phyloP scores from a whole-genome alignment of 306 rosid genomes.

The Spatholobus suberectus region DNA sequence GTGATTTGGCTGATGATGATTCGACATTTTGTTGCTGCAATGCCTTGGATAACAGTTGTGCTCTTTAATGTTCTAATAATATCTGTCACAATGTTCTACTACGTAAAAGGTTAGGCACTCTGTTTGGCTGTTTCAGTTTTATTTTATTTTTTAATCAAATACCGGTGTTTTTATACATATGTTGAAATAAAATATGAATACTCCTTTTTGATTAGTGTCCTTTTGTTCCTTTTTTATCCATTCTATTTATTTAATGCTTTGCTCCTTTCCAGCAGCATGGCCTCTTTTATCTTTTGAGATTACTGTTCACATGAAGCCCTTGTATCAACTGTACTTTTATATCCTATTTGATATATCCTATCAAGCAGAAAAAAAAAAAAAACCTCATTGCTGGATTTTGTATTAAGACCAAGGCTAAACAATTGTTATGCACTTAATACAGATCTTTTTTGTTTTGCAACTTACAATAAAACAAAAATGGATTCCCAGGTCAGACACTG shows the following conservation, averaged over 20 bases:
- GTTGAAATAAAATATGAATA: not conserved
- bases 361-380: not conserved
- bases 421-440: not conserved
- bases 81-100: conserved; percentile 85
- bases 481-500: not conserved
- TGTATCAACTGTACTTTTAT: conserved; percentile 14
- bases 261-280: not conserved
- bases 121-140: conserved; percentile 18
- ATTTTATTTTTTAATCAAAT: conserved; percentile 22
- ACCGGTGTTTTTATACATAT: not conserved
- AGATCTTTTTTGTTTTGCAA: not conserved
- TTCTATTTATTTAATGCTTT: conserved; percentile 13
- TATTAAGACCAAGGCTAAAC: not conserved
- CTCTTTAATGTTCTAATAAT: conserved; percentile 81
- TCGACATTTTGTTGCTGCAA: conserved; percentile 92
- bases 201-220: not conserved
- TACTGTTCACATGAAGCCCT: not conserved
- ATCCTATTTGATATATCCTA: not conserved
- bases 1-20: conserved; percentile 95
- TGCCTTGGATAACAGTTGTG: conserved; percentile 96
- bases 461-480: not conserved
- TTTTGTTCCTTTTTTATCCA: not conserved
- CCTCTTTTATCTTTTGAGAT: not conserved
- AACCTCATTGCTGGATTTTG: not conserved
- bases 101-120: conserved; percentile 79